Evolutionary conservation across 163 green algal species (phyloP).

Genomic region (Volvox carteri): DNA sequence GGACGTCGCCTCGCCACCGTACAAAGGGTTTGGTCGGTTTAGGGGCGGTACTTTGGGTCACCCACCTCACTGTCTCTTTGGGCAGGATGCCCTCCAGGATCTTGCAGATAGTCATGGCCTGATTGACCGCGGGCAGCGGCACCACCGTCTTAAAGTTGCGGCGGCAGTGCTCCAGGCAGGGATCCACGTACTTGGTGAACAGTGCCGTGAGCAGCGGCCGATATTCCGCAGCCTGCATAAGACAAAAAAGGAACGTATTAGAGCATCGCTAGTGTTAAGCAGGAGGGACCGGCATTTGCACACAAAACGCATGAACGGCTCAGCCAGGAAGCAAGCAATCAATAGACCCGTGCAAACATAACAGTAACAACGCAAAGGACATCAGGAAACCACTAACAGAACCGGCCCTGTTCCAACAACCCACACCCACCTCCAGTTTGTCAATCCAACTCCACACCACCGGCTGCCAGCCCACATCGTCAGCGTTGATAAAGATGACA

Average conservation of each 20-base stretch:
- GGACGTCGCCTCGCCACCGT: too few relatives aligned
- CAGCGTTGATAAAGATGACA: slow-evolving; percentile 93
- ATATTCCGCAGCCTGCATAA: slow-evolving; percentile 75
- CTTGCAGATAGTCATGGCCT: slow-evolving; percentile 93
- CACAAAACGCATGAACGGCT: too few relatives aligned
- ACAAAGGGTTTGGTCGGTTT: too few relatives aligned
- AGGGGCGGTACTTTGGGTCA: not conserved
- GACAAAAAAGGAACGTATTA: not conserved
- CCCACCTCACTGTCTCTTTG: slow-evolving; percentile 71
- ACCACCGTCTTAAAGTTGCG: slow-evolving; percentile 91
- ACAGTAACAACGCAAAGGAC: too few relatives aligned
- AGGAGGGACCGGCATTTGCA: too few relatives aligned
- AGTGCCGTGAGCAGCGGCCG: slow-evolving; percentile 84
- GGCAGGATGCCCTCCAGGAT: slow-evolving; percentile 93
- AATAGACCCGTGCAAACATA: too few relatives aligned
- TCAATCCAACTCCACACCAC: slow-evolving; percentile 93
- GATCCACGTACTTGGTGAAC: slow-evolving; percentile 91
- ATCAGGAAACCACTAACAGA: too few relatives aligned
- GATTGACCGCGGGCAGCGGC: slow-evolving; percentile 84
- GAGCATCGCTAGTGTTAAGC: too few relatives aligned
- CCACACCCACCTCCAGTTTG: slow-evolving; percentile 73
- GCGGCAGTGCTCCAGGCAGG: slow-evolving; percentile 90
- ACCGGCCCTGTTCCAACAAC: too few relatives aligned
- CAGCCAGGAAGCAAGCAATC: too few relatives aligned
- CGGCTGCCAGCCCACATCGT: slow-evolving; percentile 94